Conservation (phyloP, 768 basidiomycete genomes). For the Tephrocybe sp. region DNA sequence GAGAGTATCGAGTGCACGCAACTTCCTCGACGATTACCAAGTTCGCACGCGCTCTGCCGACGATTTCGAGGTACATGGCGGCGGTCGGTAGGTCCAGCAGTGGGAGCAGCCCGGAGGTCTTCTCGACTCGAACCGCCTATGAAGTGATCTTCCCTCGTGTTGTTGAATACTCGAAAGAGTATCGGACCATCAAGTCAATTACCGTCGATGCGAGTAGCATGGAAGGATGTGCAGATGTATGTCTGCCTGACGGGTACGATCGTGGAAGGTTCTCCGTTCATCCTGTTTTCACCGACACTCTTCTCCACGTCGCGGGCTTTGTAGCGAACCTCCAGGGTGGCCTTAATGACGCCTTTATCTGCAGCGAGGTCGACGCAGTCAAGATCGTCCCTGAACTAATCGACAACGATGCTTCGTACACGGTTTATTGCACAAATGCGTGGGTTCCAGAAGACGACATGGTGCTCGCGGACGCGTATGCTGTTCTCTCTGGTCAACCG, state of each 20-base stretch:
- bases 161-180: constrained; percentile 59
- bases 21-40: constrained; percentile 30
- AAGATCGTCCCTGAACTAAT: constrained; percentile 44
- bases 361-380: constrained; percentile 51
- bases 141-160: constrained; percentile 69
- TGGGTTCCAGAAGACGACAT: constrained; percentile 43
- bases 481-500: constrained; percentile 37
- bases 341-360: constrained; percentile 60
- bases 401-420: constrained; percentile 41
- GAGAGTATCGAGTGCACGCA: constrained; percentile 41
- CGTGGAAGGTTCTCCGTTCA: constrained; percentile 40
- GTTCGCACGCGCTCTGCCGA: constrained; percentile 36
- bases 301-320: constrained; percentile 72
- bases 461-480: constrained; percentile 53
- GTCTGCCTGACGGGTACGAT: constrained; percentile 34
- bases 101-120: constrained; percentile 38
- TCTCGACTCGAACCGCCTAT: constrained; percentile 58
- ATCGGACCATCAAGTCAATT: constrained; percentile 58
- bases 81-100: constrained; percentile 27
- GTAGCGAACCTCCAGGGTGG: constrained; percentile 58
- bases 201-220: constrained; percentile 45
- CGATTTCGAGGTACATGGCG: constrained; percentile 31
- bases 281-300: constrained; percentile 63
- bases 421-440: constrained; percentile 49
- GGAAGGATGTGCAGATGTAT: constrained; percentile 52